phyloP scores from a whole-genome alignment of 148 eudicot genomes.

The Cornus kousa region DNA sequence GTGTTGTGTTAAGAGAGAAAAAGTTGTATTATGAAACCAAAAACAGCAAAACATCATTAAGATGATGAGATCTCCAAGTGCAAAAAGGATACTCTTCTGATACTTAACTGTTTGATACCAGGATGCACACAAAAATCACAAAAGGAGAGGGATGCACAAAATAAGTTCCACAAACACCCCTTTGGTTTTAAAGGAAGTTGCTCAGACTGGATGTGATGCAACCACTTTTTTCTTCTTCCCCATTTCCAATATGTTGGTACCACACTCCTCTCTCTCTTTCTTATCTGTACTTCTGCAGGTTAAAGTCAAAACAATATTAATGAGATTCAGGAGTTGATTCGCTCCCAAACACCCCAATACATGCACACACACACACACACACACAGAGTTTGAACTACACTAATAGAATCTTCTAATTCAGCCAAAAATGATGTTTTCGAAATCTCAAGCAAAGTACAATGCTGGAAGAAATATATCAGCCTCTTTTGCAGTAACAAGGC shows the following conservation, averaged over 20 bases:
- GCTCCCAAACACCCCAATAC: too few species aligned
- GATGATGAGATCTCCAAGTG: background rate
- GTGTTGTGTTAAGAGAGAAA: background rate
- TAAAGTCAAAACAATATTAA: background rate
- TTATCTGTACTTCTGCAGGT: slow-evolving; percentile 46
- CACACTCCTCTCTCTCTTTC: slow-evolving; percentile 30
- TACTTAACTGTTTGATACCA: background rate
- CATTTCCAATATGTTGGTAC: slow-evolving; percentile 67
- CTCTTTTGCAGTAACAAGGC: background rate
- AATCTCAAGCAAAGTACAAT: background rate
- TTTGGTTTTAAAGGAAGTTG: slow-evolving; percentile 16
- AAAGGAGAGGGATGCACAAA: background rate
- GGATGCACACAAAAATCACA: background rate
- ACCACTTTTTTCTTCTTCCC: slow-evolving; percentile 62
- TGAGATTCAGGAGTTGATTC: background rate
- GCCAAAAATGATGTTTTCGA: background rate
- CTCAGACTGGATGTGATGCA: slow-evolving; percentile 40
- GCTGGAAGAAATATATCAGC: background rate
- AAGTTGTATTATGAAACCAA: background rate
- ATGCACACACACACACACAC: too few species aligned
- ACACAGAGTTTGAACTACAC: too few species aligned
- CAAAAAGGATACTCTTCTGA: background rate
- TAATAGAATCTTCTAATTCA: too few species aligned
- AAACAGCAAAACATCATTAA: background rate
- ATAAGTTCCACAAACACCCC: slow-evolving; percentile 2